A percentile compares a stretch with the other conserved stretches of the same genome.
Conservation (phyloP, 1,139 yeast genomes). For the Pneumocystis oryctolagi region DNA sequence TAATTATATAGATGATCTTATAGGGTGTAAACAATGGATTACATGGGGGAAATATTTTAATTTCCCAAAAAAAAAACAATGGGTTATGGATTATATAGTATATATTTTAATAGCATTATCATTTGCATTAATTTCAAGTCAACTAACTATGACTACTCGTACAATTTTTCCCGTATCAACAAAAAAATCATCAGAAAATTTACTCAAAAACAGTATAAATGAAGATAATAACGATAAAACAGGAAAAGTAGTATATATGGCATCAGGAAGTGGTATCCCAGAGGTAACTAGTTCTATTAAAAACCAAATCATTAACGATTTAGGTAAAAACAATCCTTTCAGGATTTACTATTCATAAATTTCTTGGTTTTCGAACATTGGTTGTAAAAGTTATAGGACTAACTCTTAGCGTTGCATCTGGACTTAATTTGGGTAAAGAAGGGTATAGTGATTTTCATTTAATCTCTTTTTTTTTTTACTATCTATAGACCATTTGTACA, state of each 20-base stretch:
- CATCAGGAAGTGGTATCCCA: slow-evolving; percentile 2
- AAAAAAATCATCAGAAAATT: not conserved
- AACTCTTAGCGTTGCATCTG: slow-evolving; percentile 49
- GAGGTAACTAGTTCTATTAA: not conserved
- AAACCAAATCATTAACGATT: slow-evolving; percentile 29
- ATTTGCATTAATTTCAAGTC: not conserved
- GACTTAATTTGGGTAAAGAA: slow-evolving; percentile 53
- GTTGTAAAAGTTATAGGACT: slow-evolving; percentile 38
- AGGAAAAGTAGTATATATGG: not conserved
- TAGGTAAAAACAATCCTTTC: slow-evolving; percentile 39
- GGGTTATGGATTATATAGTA: not conserved
- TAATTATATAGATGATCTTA: slow-evolving; percentile 5
- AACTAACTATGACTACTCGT: slow-evolving; percentile 1
- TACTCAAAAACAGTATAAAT: not conserved
- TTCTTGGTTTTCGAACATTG: slow-evolving; percentile 42
- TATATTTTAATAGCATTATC: not conserved
- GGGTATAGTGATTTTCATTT: slow-evolving; percentile 23
- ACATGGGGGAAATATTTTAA: not conserved
- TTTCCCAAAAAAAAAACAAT: not conserved
- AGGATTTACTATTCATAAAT: slow-evolving; percentile 42
- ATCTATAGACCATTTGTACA: slow-evolving; percentile 41
- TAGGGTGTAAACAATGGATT: not conserved
- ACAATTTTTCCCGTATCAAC: not conserved
- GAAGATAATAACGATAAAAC: too few species aligned
- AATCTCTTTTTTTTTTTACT: not conserved